A percentile compares a stretch with the other conserved stretches of the same genome.
Evolutionary conservation across 2,329 filamentous ascomycete genomes (phyloP).

Genomic region (Alternaria conjuncta): DNA sequence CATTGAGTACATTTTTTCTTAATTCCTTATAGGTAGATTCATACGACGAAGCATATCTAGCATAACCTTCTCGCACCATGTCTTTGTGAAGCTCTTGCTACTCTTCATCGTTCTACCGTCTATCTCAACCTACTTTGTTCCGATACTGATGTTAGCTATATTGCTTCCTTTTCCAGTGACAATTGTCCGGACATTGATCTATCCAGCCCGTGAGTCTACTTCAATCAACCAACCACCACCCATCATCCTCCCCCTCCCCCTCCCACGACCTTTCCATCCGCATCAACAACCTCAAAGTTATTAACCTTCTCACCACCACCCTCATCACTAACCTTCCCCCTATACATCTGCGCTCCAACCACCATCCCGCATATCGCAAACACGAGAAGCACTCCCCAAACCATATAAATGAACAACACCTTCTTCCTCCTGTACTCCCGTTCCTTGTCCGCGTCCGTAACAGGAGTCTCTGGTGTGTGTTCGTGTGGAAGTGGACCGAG

Average conservation of each 20-base stretch:
- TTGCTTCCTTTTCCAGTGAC: no score
- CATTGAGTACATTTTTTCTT: no score
- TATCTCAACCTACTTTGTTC: no score
- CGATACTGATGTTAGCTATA: no score
- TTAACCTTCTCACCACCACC: background rate
- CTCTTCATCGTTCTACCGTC: background rate
- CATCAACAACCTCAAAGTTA: background rate
- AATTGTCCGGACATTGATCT: no score
- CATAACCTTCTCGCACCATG: background rate
- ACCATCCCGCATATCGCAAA: background rate
- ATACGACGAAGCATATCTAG: background rate
- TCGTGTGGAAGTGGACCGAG: background rate
- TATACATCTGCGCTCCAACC: background rate
- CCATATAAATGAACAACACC: background rate
- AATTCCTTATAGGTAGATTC: no score
- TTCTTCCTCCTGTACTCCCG: background rate
- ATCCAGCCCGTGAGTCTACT: no score
- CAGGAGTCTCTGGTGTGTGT: no score
- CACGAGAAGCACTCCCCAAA: background rate
- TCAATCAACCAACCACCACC: no score
- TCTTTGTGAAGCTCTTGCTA: background rate
- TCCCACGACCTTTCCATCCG: background rate
- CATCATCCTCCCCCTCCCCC: background rate
- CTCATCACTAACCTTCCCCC: background rate
- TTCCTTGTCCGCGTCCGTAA: background rate